Evolutionary conservation across 1,284 basidiomycete species (phyloP).

Genomic region (Mycena citricolor): DNA sequence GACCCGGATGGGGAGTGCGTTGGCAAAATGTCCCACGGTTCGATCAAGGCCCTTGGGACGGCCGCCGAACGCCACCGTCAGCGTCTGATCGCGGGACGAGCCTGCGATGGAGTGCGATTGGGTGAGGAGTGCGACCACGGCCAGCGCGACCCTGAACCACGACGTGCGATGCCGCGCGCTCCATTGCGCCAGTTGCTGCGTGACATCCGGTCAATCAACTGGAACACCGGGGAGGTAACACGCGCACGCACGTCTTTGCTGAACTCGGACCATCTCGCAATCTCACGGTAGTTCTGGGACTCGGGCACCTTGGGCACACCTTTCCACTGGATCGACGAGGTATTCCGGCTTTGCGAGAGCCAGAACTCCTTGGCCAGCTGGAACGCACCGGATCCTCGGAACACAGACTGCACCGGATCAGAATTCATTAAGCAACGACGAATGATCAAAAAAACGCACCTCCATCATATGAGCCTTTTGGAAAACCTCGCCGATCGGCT

Average conservation of each 20-base stretch:
- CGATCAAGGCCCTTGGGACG: background rate
- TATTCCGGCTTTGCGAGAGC: too few relatives aligned
- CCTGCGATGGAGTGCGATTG: background rate
- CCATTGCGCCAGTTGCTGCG: background rate
- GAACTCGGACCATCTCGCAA: background rate
- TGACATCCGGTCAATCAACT: background rate
- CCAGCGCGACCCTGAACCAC: background rate
- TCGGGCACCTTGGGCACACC: too few relatives aligned
- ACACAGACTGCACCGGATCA: too few relatives aligned
- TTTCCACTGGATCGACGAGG: too few relatives aligned
- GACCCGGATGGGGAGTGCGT: background rate
- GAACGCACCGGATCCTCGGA: too few relatives aligned
- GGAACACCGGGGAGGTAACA: background rate
- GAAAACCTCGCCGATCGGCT: too few relatives aligned
- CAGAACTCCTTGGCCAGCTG: too few relatives aligned
- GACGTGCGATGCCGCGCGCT: background rate
- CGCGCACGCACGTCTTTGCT: background rate
- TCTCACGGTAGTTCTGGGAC: slow-evolving; percentile 1
- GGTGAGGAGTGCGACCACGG: background rate
- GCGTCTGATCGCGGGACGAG: background rate
- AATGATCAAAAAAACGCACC: too few relatives aligned
- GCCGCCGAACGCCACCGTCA: slow-evolving; percentile 1
- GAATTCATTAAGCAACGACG: too few relatives aligned
- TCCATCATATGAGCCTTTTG: too few relatives aligned
- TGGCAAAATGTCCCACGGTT: background rate